Evolutionary conservation across 2,329 filamentous ascomycete genomes (phyloP).

Genomic region (Fusarium begoniae): DNA sequence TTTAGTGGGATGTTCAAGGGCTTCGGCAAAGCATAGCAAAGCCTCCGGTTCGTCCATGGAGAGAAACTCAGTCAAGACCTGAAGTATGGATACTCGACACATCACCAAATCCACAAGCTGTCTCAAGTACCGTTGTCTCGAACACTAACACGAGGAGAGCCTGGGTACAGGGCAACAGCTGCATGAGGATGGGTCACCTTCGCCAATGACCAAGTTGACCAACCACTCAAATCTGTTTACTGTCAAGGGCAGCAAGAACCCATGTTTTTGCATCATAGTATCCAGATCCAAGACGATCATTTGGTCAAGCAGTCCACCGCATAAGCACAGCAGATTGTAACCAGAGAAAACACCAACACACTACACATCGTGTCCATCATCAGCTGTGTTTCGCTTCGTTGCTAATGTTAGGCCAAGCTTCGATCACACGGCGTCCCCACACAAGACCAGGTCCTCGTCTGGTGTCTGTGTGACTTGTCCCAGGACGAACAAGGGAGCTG

Average conservation of each 20-base stretch:
- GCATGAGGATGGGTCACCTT: constrained; percentile 28
- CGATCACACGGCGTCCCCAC: constrained; percentile 37
- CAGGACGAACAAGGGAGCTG: constrained; percentile 26
- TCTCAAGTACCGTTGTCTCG: constrained; percentile 29
- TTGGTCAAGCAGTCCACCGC: background rate
- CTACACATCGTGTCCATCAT: background rate
- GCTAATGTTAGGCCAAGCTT: constrained; percentile 29
- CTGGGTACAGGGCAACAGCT: constrained; percentile 26
- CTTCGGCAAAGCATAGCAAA: constrained; percentile 27
- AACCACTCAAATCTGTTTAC: constrained; percentile 7
- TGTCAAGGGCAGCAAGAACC: constrained; percentile 10
- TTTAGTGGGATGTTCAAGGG: constrained; percentile 23
- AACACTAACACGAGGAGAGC: constrained; percentile 26
- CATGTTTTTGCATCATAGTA: background rate
- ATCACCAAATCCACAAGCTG: constrained; percentile 5
- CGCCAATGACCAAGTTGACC: constrained; percentile 9
- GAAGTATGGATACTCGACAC: constrained; percentile 22
- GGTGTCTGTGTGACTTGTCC: constrained; percentile 35
- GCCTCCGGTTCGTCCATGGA: background rate
- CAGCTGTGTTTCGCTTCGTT: constrained; percentile 25
- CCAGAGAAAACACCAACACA: constrained; percentile 1
- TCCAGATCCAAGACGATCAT: background rate
- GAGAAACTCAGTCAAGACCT: constrained; percentile 16
- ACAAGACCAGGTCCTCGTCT: constrained; percentile 23
- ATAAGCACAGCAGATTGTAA: background rate